These are phyloP conservation scores for Quercus phellos DNA, from an alignment of 331 rosid species.

Conservation along the genomic window DNA sequence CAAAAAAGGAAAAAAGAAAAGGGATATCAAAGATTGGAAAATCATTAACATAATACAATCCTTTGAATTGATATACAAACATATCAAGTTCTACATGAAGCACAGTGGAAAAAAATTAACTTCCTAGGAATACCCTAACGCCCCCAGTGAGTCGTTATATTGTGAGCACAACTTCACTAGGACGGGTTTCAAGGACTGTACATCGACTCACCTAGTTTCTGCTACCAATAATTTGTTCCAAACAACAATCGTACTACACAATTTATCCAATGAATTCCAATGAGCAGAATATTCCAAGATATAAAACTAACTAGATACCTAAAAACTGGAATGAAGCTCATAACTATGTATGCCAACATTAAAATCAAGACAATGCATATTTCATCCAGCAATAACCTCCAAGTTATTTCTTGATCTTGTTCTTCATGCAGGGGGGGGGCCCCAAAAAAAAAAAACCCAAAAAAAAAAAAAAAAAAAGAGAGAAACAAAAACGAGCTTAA, in stretches of 20 bases:
- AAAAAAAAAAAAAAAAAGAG: not conserved
- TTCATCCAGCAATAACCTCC: slow-evolving; percentile 26
- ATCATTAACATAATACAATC: not conserved
- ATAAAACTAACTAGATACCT: slow-evolving; percentile 31
- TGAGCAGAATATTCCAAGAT: slow-evolving; percentile 33
- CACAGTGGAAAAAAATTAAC: slow-evolving; percentile 14
- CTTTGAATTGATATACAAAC: slow-evolving; percentile 31
- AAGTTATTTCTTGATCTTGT: slow-evolving; percentile 6
- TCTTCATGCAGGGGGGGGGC: not conserved
- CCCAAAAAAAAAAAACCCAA: not conserved
- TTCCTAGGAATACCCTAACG: slow-evolving; percentile 17
- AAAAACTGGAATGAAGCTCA: slow-evolving; percentile 23
- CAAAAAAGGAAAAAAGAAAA: not conserved
- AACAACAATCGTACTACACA: slow-evolving; percentile 22
- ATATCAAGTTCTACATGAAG: slow-evolving; percentile 26
- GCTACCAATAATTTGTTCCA: slow-evolving; percentile 24
- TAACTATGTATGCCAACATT: slow-evolving; percentile 18
- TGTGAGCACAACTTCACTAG: slow-evolving; percentile 23
- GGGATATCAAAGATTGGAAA: not conserved
- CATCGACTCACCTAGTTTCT: slow-evolving; percentile 38
- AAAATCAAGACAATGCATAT: slow-evolving; percentile 21
- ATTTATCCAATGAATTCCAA: slow-evolving; percentile 35
- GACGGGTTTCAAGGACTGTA: slow-evolving; percentile 39
- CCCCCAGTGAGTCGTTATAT: slow-evolving; percentile 22
- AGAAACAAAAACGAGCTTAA: not conserved